Evolutionary conservation across 1,284 basidiomycete genomes (phyloP), one percentile per base, ranked within the genome.

Genomic region (Rhodotorula glutinis): DNA sequence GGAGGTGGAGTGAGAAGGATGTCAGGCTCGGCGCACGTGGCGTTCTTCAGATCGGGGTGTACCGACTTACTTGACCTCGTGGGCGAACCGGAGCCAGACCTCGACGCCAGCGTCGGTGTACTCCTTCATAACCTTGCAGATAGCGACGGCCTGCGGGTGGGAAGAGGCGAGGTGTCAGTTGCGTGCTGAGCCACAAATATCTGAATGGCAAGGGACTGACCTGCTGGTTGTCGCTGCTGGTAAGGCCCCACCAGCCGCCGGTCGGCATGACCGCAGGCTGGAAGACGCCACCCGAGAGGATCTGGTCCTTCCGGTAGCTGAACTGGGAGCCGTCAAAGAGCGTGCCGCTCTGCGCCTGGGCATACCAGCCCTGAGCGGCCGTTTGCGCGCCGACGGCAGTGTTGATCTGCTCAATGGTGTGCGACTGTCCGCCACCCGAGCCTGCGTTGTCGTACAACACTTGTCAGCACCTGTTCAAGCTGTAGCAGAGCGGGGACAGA

Each of bases 21-120:
- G 55, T 57, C 40, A 53, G 55, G 29, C 29, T 8, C 4, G 38
- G 38, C 11, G 29, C 19, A 4, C 19, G 43, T 7, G 8, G 27
- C n/a, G 47, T 5, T 11, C 7, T 38, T 38, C 33, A 5, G 7
- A 38, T 38, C 5, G 33, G n/a, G n/a, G n/a, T n/a, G n/a, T n/a
- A 5, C 33, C n/a, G 33, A 58, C 60, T 13, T 29, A 65, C 63
- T 60, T 60, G 59, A 60, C 64, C 53, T 78, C 78, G 70, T 79
- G 78, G 3, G 73, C 79, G 53, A 79, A 79, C 21, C 79, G 75
- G 23, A 79, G 69, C 63, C 78, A 76, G 53, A 79, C 79, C 53
- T 78, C 76, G 46, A 79, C 72, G 27, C 79, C 79, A 16, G 74
- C 65, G 63, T 79, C 79, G 55, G 77, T 78, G 71, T 78, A 79